Conservation (phyloP, 371 early-diverging fungal genomes). For the Batkoa obscura region DNA sequence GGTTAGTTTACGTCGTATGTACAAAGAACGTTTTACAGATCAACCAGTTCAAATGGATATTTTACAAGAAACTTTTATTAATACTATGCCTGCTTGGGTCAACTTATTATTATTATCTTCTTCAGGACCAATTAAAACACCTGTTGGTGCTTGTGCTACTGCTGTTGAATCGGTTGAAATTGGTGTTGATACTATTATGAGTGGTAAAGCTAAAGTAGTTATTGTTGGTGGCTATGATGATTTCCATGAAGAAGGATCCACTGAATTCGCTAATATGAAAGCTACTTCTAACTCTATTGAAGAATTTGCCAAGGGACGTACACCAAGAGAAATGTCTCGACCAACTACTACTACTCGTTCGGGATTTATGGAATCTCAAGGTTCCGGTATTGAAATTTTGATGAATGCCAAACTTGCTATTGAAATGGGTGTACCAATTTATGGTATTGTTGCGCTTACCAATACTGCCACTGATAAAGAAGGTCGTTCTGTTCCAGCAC, state of each 20-base stretch:
- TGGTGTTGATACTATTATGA: slow-evolving; percentile 74
- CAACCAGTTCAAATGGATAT: slow-evolving; percentile 84
- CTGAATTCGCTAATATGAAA: slow-evolving; percentile 96
- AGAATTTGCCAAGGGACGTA: slow-evolving; percentile 73
- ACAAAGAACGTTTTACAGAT: slow-evolving; percentile 57
- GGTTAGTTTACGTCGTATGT: slow-evolving; percentile 54
- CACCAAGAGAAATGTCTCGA: slow-evolving; percentile 79
- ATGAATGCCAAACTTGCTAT: slow-evolving; percentile 82
- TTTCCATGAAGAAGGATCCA: slow-evolving; percentile 80
- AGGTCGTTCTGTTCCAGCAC: slow-evolving; percentile 89
- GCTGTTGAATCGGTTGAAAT: slow-evolving; percentile 83
- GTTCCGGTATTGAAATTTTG: slow-evolving; percentile 76
- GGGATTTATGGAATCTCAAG: slow-evolving; percentile 93
- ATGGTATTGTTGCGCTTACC: slow-evolving; percentile 79
- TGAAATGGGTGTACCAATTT: slow-evolving; percentile 89
- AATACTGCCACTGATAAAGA: slow-evolving; percentile 94
- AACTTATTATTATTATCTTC: slow-evolving; percentile 88
- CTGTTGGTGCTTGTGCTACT: slow-evolving; percentile 89
- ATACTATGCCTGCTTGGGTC: slow-evolving; percentile 93
- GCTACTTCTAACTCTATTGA: slow-evolving; percentile 74
- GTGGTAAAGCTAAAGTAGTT: slow-evolving; percentile 87
- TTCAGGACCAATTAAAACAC: slow-evolving; percentile 92
- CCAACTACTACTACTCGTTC: slow-evolving; percentile 78
- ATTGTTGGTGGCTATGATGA: slow-evolving; percentile 90
- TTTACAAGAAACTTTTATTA: slow-evolving; percentile 88